Base-by-base conservation (phyloP, 257 asterid genomes). In the Solanum piurae region DNA sequence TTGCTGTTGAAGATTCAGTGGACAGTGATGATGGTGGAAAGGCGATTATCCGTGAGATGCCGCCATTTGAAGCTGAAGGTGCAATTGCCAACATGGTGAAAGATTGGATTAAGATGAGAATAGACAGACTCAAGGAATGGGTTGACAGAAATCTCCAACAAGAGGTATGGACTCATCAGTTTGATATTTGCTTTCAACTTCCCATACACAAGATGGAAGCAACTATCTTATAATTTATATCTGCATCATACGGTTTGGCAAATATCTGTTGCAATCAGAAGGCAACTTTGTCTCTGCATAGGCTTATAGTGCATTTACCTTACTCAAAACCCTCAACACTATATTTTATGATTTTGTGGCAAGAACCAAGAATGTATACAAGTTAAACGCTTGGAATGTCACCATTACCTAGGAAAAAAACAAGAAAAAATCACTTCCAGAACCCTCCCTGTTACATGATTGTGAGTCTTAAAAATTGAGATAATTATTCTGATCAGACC, bases 11-110 rank as follows among this genome's bases (percentile, higher is more conserved):
- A 91, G 99, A 97, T 92, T 94, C 99, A 33, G 99, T 97, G 86
- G 99, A 97, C 44, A 94, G 99, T 83, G 99, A 96, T 90, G 99
- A 97, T 94, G 99, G 99, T 62, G 99, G 99, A 83, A 97, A 97
- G 92, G 98, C 98, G 89, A 95, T 97, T 86, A 95, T 97, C 29
- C 99, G 99, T 38, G 99, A 97, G 93, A 97, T 97, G 99, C 98
- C 98, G 71, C 99, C 99, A 87, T 97, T 89, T 89, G 99, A 97
- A 92, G 99, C 99, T 88, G 98, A 97, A 92, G 95, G 96, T 86
- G 97, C 92, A 20, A 96, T 97, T 36, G 98, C 96, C 84, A 94
- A 93, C 90, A 44, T 96, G 94, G 98, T 97, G 62, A 97, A 95
- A 91, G 93, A 88, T 73, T 97, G 99, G 99, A 93, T 97, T 88